Base-by-base conservation (phyloP, 1,284 basidiomycete genomes). In the Golubevia pallescens region DNA sequence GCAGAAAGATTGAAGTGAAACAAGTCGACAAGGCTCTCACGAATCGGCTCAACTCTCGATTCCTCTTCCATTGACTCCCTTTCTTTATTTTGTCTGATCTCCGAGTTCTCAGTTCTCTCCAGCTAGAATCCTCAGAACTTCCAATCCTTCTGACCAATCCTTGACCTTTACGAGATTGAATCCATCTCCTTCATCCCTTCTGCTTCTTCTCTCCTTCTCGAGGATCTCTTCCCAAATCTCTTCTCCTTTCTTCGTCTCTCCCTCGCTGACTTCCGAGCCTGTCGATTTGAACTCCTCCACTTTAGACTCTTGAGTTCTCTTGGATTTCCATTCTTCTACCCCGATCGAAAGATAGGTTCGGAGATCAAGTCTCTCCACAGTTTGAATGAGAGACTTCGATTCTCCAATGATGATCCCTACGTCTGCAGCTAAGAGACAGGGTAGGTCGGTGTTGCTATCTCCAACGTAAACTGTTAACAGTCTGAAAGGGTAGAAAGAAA, bases 401-500 rank as follows among this genome's bases (percentile, higher is more conserved):
- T 28, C 58, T 8, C 78, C 77, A 48, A 84, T 70, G 16, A 84
- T 21, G 52, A 84, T 48, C 1, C 80, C 82, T n/a, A 71, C 66
- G 8, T 71, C n/a, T 8, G 77, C 79, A 20, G 67, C 64, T 13
- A 83, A 23, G 13, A 84, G 59, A 51, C 75, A 74, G 0, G 73
- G 71, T 2, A 81, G 69, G 58, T 84, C 82, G 3, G 81, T 83
- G 20, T 65, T 64, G 23, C 75, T 75, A 57, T 84, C 82, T 16
- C 82, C 82, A 0, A 81, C 66, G 58, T 80, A 84, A 16, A 84
- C 63, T 48, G 42, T 48, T 2, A 16, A 2, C 16, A 48, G 16
- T 28, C 28, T 28, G 28, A 28, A 28, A 28, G 28, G 6, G 28
- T 2, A 28, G 28, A 28, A 28, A 28, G 28, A 28, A 6, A 28